phyloP scores from a whole-genome alignment of 495 filamentous ascomycete genomes.

The Penicillium flavigenum region DNA sequence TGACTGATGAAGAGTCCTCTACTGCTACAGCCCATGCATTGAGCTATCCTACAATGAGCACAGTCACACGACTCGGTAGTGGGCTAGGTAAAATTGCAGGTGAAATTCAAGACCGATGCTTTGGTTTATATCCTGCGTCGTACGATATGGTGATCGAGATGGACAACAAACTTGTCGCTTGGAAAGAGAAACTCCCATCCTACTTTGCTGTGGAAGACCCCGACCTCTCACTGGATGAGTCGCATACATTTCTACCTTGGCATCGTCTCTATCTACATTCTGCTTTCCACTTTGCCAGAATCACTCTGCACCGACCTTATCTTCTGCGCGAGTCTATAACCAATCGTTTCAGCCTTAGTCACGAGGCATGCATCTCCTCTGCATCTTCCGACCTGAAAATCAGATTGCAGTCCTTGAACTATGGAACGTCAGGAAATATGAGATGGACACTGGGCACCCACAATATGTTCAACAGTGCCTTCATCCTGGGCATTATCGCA shows the following conservation, averaged over 20 bases:
- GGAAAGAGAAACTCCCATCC: conserved; percentile 16
- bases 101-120: conserved; percentile 21
- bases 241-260: conserved; percentile 15
- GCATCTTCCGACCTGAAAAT: conserved; percentile 20
- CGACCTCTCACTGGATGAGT: conserved; percentile 11
- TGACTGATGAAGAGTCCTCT: conserved; percentile 18
- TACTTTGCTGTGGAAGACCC: conserved; percentile 14
- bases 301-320: conserved; percentile 20
- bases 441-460: conserved; percentile 21
- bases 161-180: conserved; percentile 18
- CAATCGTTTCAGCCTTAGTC: conserved; percentile 19
- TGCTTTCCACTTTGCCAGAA: conserved; percentile 21
- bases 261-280: conserved; percentile 22
- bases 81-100: conserved; percentile 19
- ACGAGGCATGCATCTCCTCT: conserved; percentile 19
- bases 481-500: conserved; percentile 19
- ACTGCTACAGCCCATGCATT: background rate
- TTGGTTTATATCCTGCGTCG: conserved; percentile 21
- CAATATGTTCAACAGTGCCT: conserved; percentile 22
- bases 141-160: conserved; percentile 19
- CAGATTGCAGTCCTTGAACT: conserved; percentile 13
- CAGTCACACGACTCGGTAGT: conserved; percentile 12
- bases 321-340: conserved; percentile 20
- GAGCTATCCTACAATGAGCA: conserved; percentile 14
- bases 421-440: conserved; percentile 20